Evolutionary conservation across 345 rosid species (phyloP), one percentile per base, ranked within the genome.

Genomic region (Fremontodendron californicum): DNA sequence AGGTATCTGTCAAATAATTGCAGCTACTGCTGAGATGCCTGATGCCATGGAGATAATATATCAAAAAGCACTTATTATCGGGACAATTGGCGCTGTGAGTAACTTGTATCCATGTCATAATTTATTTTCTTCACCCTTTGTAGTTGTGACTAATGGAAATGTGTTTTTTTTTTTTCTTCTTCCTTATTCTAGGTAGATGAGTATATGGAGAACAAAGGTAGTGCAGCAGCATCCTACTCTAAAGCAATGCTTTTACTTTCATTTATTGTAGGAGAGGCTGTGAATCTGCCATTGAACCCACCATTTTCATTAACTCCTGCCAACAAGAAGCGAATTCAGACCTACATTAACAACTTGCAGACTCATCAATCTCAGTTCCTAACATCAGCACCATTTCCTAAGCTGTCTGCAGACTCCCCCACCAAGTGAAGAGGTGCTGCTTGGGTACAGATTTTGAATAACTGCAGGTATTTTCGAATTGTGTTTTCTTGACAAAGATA

Each of bases 1-100:
- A 70, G 65, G 49, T 46, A 57, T 49, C 25, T 73, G 18, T 64
- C 75, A 64, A 68, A 67, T 78, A 43, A 73, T 80, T 82, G 77
- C 88, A 91, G 96, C 87, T 73, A 73, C 86, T 73, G 84, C 88
- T 42, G 84, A 87, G 81, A 90, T 93, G 93, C 96, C 96, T 60
- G 92, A 93, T 78, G 92, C 94, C 60, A 91, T 91, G 94, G 93
- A 91, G 63, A 83, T 84, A 73, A 85, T 90, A 78, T 90, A 88
- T 77, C 91, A 88, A 49, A 82, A 78, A 61, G 94, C 93, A 29
- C 86, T 91, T 46, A 76, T 86, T 25, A 61, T 83, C 1, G 96
- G 96, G 82, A 91, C 33, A 78, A 85, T 79, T 40, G 96, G 93
- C 19, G 96, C 87, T 58, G 96, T 91, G 77, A 87, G 92, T 84